These are phyloP conservation scores for Cladochytrium replicatum DNA, from an alignment of 192 early-diverging fungal genomes.

Conservation along the genomic window DNA sequence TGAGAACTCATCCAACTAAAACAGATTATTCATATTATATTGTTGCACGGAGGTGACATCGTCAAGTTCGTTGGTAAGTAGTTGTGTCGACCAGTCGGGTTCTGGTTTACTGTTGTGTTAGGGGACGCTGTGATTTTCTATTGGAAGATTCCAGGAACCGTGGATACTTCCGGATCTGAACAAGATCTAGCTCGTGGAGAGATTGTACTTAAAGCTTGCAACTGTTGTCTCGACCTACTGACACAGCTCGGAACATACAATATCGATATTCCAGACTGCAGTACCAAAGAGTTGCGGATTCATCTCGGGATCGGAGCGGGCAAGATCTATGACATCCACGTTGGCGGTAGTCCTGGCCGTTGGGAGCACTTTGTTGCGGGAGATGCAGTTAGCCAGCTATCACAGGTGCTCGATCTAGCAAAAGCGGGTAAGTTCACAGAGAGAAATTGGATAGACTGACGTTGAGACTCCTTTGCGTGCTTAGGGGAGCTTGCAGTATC, in stretches of 20 bases:
- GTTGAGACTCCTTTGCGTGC: neutral
- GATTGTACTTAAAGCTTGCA: constrained; percentile 33
- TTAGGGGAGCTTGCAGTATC: constrained; percentile 39
- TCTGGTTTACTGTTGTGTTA: constrained; percentile 6
- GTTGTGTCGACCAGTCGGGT: neutral
- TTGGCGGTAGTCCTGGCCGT: constrained; percentile 29
- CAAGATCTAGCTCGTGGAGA: constrained; percentile 23
- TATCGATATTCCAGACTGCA: constrained; percentile 34
- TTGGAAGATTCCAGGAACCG: constrained; percentile 28
- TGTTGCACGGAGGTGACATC: constrained; percentile 39
- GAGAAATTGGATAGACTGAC: constrained; percentile 1
- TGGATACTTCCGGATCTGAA: constrained; percentile 6
- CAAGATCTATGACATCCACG: constrained; percentile 34
- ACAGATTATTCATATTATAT: constrained; percentile 43
- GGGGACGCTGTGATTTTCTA: constrained; percentile 48
- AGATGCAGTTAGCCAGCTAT: constrained; percentile 38
- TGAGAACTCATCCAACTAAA: neutral
- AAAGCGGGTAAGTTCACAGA: constrained; percentile 27
- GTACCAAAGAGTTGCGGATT: constrained; percentile 28
- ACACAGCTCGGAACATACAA: constrained; percentile 32
- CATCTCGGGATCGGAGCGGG: constrained; percentile 46
- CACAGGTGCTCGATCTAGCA: constrained; percentile 36
- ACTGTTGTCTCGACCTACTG: constrained; percentile 34
- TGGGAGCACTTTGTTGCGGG: constrained; percentile 50
- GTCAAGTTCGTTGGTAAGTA: constrained; percentile 42